Conservation (phyloP, 2,329 filamentous ascomycete genomes). For the Sclerotinia trifoliorum region DNA sequence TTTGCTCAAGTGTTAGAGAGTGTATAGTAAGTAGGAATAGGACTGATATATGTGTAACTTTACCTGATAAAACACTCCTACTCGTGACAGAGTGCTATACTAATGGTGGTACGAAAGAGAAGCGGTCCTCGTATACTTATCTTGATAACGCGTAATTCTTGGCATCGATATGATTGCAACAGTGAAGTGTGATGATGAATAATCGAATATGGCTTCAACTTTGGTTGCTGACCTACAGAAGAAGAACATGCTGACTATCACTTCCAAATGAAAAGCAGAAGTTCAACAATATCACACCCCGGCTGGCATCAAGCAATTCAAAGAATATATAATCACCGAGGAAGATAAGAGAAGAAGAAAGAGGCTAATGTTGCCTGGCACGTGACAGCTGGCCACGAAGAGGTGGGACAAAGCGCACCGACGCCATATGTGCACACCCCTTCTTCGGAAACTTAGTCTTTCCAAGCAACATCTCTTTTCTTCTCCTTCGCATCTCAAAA, state of each 20-base stretch:
- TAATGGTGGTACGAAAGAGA: background rate
- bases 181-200: background rate
- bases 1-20: background rate
- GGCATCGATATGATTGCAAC: slow-evolving; percentile 11
- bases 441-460: too few species aligned
- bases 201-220: background rate
- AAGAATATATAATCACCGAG: too few species aligned
- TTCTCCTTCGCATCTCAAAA: too few species aligned
- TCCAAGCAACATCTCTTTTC: too few species aligned
- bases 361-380: too few species aligned
- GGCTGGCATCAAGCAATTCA: background rate
- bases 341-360: too few species aligned
- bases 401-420: too few species aligned
- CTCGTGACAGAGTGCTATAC: background rate
- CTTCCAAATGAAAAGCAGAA: background rate
- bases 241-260: background rate
- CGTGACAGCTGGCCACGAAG: too few species aligned
- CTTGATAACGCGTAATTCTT: background rate
- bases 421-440: too few species aligned
- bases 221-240: slow-evolving; percentile 4
- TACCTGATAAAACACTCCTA: background rate
- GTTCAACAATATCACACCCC: background rate
- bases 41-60: background rate
- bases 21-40: background rate
- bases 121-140: background rate